Percentiles rank a stretch among this genome's conserved stretches.
These are phyloP conservation scores for Leccinum olivaceoglutinosum DNA, from an alignment of 1,284 basidiomycete species.

Conservation along the genomic window DNA sequence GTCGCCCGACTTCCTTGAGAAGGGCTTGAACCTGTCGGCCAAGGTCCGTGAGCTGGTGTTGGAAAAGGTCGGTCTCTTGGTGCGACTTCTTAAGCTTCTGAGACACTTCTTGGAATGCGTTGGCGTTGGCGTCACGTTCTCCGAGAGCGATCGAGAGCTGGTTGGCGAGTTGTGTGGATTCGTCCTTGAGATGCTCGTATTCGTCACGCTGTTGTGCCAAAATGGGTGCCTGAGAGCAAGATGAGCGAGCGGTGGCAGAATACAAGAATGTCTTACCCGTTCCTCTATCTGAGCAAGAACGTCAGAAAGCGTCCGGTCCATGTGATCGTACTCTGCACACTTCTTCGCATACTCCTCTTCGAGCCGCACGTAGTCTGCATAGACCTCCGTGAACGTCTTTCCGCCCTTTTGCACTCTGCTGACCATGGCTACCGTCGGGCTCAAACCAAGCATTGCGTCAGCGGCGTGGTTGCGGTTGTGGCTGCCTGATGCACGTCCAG, in stretches of 20 bases:
- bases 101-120: slow-evolving; percentile 49
- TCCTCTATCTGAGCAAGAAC: not conserved
- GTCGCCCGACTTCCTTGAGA: slow-evolving; percentile 73
- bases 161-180: slow-evolving; percentile 73
- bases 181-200: slow-evolving; percentile 68
- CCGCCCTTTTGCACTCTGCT: slow-evolving; percentile 73
- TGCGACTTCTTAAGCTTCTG: slow-evolving; percentile 59
- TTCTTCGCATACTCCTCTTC: slow-evolving; percentile 50
- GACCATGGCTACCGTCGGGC: slow-evolving; percentile 83
- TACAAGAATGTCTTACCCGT: not conserved
- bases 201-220: slow-evolving; percentile 81
- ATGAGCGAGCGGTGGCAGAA: not conserved
- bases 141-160: slow-evolving; percentile 71
- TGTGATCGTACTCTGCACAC: slow-evolving; percentile 55
- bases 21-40: slow-evolving; percentile 82
- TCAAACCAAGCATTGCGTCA: slow-evolving; percentile 60
- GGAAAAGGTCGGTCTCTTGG: slow-evolving; percentile 69
- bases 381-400: slow-evolving; percentile 82
- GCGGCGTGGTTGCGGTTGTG: slow-evolving; percentile 32
- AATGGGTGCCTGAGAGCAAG: slow-evolving; percentile 68
- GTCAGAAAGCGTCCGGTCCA: slow-evolving; percentile 40
- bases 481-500: slow-evolving; percentile 45
- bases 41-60: slow-evolving; percentile 80
- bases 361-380: slow-evolving; percentile 81
- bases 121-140: slow-evolving; percentile 57